A percentile compares a stretch with the other conserved stretches of the same genome.
These are phyloP conservation scores for Tulasnella sp. DNA, from an alignment of 768 basidiomycete species.

Conservation along the genomic window DNA sequence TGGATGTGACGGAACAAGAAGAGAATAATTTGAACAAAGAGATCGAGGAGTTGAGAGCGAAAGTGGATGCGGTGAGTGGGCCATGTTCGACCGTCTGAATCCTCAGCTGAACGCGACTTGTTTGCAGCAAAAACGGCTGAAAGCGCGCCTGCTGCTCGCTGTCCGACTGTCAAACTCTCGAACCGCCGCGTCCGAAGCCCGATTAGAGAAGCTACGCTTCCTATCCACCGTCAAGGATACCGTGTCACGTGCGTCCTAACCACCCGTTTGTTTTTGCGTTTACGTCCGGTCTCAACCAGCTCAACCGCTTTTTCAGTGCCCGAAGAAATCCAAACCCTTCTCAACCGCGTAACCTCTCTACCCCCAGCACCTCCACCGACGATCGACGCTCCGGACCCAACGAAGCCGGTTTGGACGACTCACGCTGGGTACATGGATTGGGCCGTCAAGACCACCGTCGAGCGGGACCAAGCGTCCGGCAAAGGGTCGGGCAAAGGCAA, in stretches of 20 bases:
- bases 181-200: conserved; percentile 6
- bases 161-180: conserved; percentile 39
- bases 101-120: conserved; percentile 17
- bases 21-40: conserved; percentile 59
- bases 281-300: conserved; percentile 49
- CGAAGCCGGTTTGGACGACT: conserved; percentile 79
- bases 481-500: neutral
- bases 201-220: conserved; percentile 22
- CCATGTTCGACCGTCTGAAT: conserved; percentile 11
- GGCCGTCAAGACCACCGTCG: conserved; percentile 64
- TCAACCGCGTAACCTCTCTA: conserved; percentile 34
- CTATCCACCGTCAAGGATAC: conserved; percentile 50
- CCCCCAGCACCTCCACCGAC: conserved; percentile 23
- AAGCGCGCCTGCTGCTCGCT: conserved; percentile 59
- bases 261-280: conserved; percentile 48
- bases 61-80: conserved; percentile 68
- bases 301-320: conserved; percentile 40
- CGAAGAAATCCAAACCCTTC: conserved; percentile 39
- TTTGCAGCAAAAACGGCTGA: conserved; percentile 66
- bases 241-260: conserved; percentile 47
- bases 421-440: conserved; percentile 76
- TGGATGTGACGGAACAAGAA: conserved; percentile 61
- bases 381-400: conserved; percentile 50
- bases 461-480: conserved; percentile 22
- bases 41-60: conserved; percentile 65